phyloP scores from a whole-genome alignment of 768 basidiomycete species.

The Suillus tomentosus region DNA sequence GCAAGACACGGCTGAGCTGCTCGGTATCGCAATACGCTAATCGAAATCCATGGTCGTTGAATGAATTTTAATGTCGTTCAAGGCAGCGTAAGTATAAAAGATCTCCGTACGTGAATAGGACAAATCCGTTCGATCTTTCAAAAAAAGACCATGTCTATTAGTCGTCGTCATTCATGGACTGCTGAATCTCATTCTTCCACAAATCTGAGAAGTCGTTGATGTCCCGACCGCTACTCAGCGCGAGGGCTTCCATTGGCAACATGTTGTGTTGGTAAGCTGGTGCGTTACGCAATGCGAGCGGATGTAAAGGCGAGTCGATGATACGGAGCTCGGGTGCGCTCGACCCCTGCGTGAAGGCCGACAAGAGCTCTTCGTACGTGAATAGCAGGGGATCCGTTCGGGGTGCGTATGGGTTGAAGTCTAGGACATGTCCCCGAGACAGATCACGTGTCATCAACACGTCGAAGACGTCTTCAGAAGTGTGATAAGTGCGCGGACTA shows the following conservation, averaged over 20 bases:
- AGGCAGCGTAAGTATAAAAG: neutral
- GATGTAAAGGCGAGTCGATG: constrained; percentile 76
- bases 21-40: too few relatives aligned
- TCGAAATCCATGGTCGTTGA: too few relatives aligned
- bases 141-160: neutral
- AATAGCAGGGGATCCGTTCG: constrained; percentile 88
- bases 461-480: constrained; percentile 74
- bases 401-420: constrained; percentile 87
- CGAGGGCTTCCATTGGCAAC: constrained; percentile 88
- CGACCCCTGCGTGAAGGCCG: constrained; percentile 30
- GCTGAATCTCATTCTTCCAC: constrained; percentile 58
- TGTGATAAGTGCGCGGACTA: neutral
- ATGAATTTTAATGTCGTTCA: neutral
- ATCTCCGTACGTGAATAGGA: too few relatives aligned
- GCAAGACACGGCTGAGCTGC: neutral
- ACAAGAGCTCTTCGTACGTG: constrained; percentile 58
- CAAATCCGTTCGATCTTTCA: constrained; percentile 21
- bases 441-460: constrained; percentile 84
- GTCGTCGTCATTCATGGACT: constrained; percentile 26
- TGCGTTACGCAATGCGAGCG: constrained; percentile 61
- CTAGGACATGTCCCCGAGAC: constrained; percentile 74
- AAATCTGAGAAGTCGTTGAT: constrained; percentile 72
- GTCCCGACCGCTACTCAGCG: constrained; percentile 69
- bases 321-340: constrained; percentile 51
- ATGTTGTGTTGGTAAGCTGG: constrained; percentile 86